A percentile compares a stretch with the other conserved stretches of the same genome.
These are phyloP conservation scores for Alternaria burnsii DNA, from an alignment of 2,329 filamentous ascomycete species.

Conservation along the genomic window DNA sequence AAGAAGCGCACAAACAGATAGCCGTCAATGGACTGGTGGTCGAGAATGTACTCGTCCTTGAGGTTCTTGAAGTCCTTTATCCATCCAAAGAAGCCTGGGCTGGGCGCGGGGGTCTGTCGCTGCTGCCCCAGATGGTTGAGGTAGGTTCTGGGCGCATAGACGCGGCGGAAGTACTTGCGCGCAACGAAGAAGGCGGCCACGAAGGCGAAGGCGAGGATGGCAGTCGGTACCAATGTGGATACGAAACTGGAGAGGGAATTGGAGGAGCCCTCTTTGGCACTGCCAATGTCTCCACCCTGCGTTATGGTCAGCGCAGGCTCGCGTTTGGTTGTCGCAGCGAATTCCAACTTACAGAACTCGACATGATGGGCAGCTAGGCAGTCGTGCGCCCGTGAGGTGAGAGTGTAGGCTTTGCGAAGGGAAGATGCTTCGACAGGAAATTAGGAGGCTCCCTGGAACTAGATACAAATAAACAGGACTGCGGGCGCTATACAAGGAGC, in stretches of 20 bases:
- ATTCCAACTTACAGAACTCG: constrained; percentile 26
- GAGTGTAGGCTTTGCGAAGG: constrained; percentile 7
- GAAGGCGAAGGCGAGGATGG: constrained; percentile 41
- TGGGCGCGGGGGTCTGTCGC: constrained; percentile 58
- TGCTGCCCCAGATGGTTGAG: constrained; percentile 53
- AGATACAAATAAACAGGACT: constrained; percentile 30
- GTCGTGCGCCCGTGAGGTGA: constrained; percentile 15
- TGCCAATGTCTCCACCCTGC: constrained; percentile 34
- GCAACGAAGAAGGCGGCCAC: constrained; percentile 54
- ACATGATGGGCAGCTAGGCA: constrained; percentile 31
- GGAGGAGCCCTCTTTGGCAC: constrained; percentile 41
- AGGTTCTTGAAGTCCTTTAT: constrained; percentile 57
- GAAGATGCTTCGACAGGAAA: constrained; percentile 12
- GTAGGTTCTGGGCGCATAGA: constrained; percentile 59
- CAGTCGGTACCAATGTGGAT: constrained; percentile 45
- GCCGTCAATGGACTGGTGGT: constrained; percentile 59
- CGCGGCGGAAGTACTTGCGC: constrained; percentile 53
- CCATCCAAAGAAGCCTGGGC: constrained; percentile 62
- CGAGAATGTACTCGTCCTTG: constrained; percentile 56
- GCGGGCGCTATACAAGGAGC: constrained; percentile 28
- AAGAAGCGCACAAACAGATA: constrained; percentile 60
- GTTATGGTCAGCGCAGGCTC: constrained; percentile 15
- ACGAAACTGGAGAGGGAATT: constrained; percentile 58
- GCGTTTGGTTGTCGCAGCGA: not conserved
- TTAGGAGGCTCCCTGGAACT: constrained; percentile 18